Base-by-base conservation (phyloP, 257 asterid species). In the Coffea canephora region DNA sequence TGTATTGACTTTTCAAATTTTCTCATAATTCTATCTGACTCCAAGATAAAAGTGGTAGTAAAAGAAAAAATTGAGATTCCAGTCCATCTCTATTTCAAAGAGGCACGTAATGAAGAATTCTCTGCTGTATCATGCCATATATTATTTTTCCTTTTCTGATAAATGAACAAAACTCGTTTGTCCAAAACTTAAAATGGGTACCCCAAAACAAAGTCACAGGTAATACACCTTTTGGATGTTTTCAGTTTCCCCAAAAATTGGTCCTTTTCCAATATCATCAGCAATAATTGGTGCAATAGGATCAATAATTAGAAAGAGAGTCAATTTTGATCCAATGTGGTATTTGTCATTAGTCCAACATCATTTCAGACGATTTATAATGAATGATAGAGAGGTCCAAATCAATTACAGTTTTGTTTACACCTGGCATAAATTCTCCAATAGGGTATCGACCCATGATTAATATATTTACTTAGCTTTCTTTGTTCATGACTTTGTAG, bases 201-300 rank as follows among this genome's bases (percentile, higher is more conserved):
- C 34, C 3, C 21, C 19, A 55, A 19, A 34, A 36, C 34, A 21
- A 48, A 15, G 64, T 59, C 43, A 59, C 66, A 19, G 6, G 4
- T 59, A 36, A 23, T 39, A 16, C 16, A 46, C 62, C 15, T 10
- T 27, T 16, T 14, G 7, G 0, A 64, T 13, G 41, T 59, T 46
- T 14, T 67, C 39, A 75, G 25, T 75, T 59, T 69, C 55, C 73
- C 79, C 34, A 45, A 50, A 41, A 13, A 73, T 43, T 50, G 75
- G 46, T 74, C 62, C 39, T 65, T 74, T 65, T 41, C 79, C 16
- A 65, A 15, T 31, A 15, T 74, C 46, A 31, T 18, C 41, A 2
- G 23, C 31, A 80, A 50, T 80, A 41, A 65, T 65, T 67, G 76
- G 25, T 74, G 57, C 76, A 39, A 67, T 61, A 65, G 65, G 79